Conservation (phyloP, 2,329 filamentous ascomycete genomes). For the Chaetomium globosum region DNA sequence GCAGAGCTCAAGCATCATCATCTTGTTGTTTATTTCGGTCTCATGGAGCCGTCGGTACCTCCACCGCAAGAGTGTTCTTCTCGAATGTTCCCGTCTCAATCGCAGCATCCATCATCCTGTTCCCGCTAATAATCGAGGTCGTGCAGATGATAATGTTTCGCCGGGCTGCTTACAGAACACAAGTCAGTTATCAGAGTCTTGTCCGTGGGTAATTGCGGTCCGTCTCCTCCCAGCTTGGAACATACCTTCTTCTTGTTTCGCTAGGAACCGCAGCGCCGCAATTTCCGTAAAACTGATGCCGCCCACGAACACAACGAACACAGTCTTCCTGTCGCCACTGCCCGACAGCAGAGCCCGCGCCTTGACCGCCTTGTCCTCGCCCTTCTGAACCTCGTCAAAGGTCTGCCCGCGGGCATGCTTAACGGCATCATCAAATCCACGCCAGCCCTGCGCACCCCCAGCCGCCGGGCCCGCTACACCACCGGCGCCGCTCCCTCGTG, state of each 20-base stretch:
- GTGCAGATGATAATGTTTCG: conserved; percentile 89
- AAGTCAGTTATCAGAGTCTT: conserved; percentile 11
- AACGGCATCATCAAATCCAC: conserved; percentile 88
- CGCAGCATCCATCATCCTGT: conserved; percentile 82
- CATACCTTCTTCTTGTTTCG: conserved; percentile 74
- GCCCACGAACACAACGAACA: conserved; percentile 97
- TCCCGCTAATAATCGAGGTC: conserved; percentile 87
- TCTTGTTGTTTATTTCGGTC: background rate
- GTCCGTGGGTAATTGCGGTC: background rate
- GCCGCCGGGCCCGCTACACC: conserved; percentile 53
- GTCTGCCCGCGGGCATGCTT: conserved; percentile 86
- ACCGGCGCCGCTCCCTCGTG: conserved; percentile 60
- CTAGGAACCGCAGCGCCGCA: conserved; percentile 87
- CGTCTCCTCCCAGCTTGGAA: background rate
- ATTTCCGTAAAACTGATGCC: conserved; percentile 97
- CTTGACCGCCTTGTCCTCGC: conserved; percentile 88
- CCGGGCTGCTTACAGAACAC: conserved; percentile 53
- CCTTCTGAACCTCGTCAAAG: conserved; percentile 89
- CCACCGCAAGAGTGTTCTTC: conserved; percentile 42
- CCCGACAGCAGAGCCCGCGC: conserved; percentile 82
- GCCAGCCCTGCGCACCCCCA: conserved; percentile 76
- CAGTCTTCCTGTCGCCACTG: conserved; percentile 73
- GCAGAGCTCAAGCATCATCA: background rate
- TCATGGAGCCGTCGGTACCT: conserved; percentile 15
- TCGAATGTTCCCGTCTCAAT: conserved; percentile 71